Percentiles rank a stretch among this genome's conserved stretches.
Evolutionary conservation across 495 filamentous ascomycete species (phyloP).

Genomic region (Podospora australis): DNA sequence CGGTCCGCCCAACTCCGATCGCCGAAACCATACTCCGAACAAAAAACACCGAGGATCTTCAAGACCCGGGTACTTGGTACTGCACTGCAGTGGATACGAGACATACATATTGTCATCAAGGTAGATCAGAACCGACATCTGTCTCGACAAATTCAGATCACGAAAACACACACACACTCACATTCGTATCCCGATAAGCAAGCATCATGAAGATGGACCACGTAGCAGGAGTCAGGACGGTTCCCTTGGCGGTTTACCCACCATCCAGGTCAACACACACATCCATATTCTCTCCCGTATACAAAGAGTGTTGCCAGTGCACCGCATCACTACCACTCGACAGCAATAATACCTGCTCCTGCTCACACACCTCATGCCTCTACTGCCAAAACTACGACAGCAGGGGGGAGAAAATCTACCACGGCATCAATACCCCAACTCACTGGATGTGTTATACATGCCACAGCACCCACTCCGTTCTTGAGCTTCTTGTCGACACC

Average conservation of each 20-base stretch:
- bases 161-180: too few relatives aligned
- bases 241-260: neutral
- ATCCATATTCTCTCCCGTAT: neutral
- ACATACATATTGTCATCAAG: too few relatives aligned
- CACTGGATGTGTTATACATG: neutral
- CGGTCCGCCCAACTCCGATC: too few relatives aligned
- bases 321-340: neutral
- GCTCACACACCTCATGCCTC: neutral
- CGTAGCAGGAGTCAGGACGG: too few relatives aligned
- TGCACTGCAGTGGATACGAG: too few relatives aligned
- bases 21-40: too few relatives aligned
- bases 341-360: neutral
- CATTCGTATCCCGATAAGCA: too few relatives aligned
- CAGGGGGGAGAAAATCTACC: neutral
- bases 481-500: neutral
- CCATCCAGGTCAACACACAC: neutral
- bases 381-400: neutral
- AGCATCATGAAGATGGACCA: too few relatives aligned
- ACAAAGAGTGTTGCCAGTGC: neutral
- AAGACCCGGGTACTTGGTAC: too few relatives aligned
- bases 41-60: too few relatives aligned
- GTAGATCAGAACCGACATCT: too few relatives aligned
- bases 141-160: too few relatives aligned
- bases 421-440: neutral
- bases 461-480: neutral